phyloP scores from a whole-genome alignment of 441 rosid genomes.

The Codiaeum variegatum region DNA sequence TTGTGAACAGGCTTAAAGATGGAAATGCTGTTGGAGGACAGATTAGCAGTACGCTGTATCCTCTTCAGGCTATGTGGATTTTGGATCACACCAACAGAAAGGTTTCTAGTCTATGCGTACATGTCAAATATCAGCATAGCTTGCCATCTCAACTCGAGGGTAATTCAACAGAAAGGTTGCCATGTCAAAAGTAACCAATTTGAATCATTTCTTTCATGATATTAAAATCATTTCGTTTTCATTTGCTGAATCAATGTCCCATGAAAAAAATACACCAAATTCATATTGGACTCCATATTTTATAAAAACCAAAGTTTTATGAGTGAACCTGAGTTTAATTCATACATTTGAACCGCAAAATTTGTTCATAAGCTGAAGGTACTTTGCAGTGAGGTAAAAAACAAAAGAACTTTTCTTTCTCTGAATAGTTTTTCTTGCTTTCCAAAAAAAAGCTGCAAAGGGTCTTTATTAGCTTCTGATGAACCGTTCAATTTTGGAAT shows the following conservation, averaged over 20 bases:
- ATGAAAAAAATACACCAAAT: no score
- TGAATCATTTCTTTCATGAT: no score
- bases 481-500: conserved; percentile 23
- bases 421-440: conserved; percentile 28
- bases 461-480: conserved; percentile 17
- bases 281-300: no score
- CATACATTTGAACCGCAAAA: conserved; percentile 38
- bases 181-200: no score
- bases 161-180: no score
- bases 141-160: conserved; percentile 89
- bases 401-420: conserved; percentile 32
- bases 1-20: conserved; percentile 88
- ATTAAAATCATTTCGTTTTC: no score
- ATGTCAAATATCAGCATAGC: conserved; percentile 98
- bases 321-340: no score
- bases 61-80: conserved; percentile 83
- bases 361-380: conserved; percentile 32
- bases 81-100: conserved; percentile 73
- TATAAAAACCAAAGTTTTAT: no score
- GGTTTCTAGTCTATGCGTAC: conserved; percentile 85
- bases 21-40: conserved; percentile 82
- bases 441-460: conserved; percentile 35
- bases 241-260: no score
- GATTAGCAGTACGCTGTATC: conserved; percentile 90
- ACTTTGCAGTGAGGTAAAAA: conserved; percentile 29